phyloP scores from a whole-genome alignment of 495 filamentous ascomycete genomes.

The Elasticomyces elasticus region DNA sequence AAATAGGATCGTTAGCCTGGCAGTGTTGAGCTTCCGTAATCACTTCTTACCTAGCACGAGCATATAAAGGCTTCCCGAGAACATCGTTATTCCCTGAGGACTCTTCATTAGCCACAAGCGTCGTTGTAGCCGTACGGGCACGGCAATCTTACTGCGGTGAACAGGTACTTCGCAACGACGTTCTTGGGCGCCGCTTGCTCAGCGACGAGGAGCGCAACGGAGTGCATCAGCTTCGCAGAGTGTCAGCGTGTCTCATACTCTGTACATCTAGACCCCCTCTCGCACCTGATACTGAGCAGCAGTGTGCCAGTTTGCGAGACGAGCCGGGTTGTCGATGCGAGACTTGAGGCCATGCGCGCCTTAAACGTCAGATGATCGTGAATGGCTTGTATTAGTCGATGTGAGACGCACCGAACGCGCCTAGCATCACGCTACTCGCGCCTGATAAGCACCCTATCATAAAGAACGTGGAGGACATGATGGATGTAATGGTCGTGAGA shows the following conservation, averaged over 20 bases:
- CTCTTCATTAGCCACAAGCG: neutral
- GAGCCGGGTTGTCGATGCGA: slow-evolving; percentile 43
- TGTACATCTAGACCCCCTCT: no score
- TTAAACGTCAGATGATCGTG: no score
- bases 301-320: slow-evolving; percentile 44
- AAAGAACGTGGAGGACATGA: slow-evolving; percentile 38
- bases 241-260: no score
- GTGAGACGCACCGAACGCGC: slow-evolving; percentile 59
- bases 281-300: slow-evolving; percentile 58
- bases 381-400: no score
- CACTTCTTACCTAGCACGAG: slow-evolving; percentile 37
- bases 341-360: slow-evolving; percentile 52
- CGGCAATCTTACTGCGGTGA: slow-evolving; percentile 23
- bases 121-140: neutral
- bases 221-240: slow-evolving; percentile 38
- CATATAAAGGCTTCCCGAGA: slow-evolving; percentile 51
- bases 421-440: slow-evolving; percentile 47
- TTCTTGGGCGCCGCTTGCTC: slow-evolving; percentile 38
- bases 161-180: slow-evolving; percentile 33
- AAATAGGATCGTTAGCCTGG: neutral
- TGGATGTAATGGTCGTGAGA: neutral
- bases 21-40: neutral
- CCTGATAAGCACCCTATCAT: slow-evolving; percentile 50
- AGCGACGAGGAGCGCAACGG: slow-evolving; percentile 44
- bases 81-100: slow-evolving; percentile 38